Evolutionary conservation across 2,329 filamentous ascomycete genomes (phyloP).

Genomic region (Hypoxylon sp.): DNA sequence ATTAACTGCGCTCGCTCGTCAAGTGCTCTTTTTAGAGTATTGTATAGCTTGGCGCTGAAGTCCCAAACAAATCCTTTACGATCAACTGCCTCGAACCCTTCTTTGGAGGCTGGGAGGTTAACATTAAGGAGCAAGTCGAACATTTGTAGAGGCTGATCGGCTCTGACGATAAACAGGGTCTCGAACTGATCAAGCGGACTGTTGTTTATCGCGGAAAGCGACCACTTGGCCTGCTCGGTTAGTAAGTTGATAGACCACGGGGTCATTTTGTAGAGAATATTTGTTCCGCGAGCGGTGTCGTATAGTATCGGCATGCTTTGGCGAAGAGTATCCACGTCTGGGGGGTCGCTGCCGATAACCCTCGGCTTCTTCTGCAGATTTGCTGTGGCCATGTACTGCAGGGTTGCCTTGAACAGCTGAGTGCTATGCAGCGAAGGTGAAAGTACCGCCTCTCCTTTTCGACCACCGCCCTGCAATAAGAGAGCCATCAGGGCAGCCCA

Average conservation of each 20-base stretch:
- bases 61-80: slow-evolving; percentile 54
- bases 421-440: slow-evolving; percentile 86
- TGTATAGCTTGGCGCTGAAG: slow-evolving; percentile 67
- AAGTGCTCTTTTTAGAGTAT: slow-evolving; percentile 73
- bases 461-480: slow-evolving; percentile 78
- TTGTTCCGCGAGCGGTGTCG: slow-evolving; percentile 76
- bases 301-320: slow-evolving; percentile 74
- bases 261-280: slow-evolving; percentile 90
- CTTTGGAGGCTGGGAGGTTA: slow-evolving; percentile 31
- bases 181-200: slow-evolving; percentile 81
- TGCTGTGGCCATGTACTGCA: slow-evolving; percentile 83
- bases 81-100: slow-evolving; percentile 47
- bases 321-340: slow-evolving; percentile 51
- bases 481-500: slow-evolving; percentile 84
- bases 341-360: slow-evolving; percentile 56
- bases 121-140: slow-evolving; percentile 60
- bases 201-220: slow-evolving; percentile 78
- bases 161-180: slow-evolving; percentile 77
- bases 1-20: slow-evolving; percentile 77
- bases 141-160: slow-evolving; percentile 61
- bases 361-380: slow-evolving; percentile 75
- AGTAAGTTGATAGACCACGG: slow-evolving; percentile 81
- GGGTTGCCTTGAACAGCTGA: slow-evolving; percentile 90
- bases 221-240: slow-evolving; percentile 76
- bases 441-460: slow-evolving; percentile 74